Base-by-base conservation (phyloP, 2,329 filamentous ascomycete genomes). In the Incumbomyces delicatus region DNA sequence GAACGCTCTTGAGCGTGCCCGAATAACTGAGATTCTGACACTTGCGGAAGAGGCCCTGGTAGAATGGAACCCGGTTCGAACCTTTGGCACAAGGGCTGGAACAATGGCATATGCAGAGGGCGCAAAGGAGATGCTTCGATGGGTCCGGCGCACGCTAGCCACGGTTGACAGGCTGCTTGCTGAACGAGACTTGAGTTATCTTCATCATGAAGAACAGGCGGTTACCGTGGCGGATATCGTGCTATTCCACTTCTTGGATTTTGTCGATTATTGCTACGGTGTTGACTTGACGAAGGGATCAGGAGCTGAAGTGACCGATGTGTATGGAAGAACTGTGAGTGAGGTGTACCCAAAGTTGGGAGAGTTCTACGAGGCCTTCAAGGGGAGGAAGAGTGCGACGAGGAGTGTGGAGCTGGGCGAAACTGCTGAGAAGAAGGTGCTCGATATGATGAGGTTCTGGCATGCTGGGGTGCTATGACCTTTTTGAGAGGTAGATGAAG, bases 191-290 rank as follows among this genome's bases (percentile, higher is more conserved):
- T 7, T 16, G 13, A 6, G 3, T 13, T 16, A n/a, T 7, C 17
- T 31, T 7, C 18, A 6, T 7, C 6, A 42, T 16, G 40, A 31
- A 16, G 22, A 40, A 20, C n/a, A 40, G 13, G 8, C 40, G 6
- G 40, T 42, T 6, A 35, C n/a, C 7, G n/a, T 42, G 16, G 40
- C 20, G 10, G 22, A 42, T n/a, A 42, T 42, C 22, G n/a, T 42
- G 40, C 27, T 42, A 16, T 42, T 29, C 30, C 30, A 22, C 10
- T 31, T 42, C 17, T 17, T 42, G 16, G 16, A 42, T 18, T 31
- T 31, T 12, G 20, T 16, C 11, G 40, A 42, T 42, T 18, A 31
- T 29, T 29, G 20, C 20, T 42, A 42, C 30, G 40, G 40, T 18
- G 17, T 31, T n/a, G 40, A 42, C 30, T n/a, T 42, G 22, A 42